Evolutionary conservation across 352 stramenopile genomes (phyloP).

Genomic region (Globisporangium heterothallicum): DNA sequence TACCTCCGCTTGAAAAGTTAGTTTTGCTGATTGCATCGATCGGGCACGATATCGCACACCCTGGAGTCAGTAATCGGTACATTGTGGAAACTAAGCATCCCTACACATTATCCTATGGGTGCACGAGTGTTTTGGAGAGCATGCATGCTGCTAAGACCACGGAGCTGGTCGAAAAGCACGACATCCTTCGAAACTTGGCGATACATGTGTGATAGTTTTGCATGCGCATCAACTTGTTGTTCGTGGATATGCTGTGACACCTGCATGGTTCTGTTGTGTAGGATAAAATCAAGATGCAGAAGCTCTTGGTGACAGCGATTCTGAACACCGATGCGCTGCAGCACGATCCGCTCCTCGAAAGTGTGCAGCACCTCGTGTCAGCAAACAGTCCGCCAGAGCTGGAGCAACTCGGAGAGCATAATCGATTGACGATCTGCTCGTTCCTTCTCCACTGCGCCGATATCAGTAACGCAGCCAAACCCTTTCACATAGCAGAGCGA

Average conservation of each 20-base stretch:
- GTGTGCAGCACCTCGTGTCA: slow-evolving; percentile 4
- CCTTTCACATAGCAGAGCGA: slow-evolving; percentile 15
- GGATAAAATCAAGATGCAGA: slow-evolving; percentile 15
- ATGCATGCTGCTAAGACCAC: slow-evolving; percentile 27
- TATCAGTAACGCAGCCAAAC: slow-evolving; percentile 24
- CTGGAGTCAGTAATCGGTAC: slow-evolving; percentile 24
- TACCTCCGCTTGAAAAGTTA: slow-evolving; percentile 17
- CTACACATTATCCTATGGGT: slow-evolving; percentile 12
- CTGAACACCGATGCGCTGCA: slow-evolving; percentile 18
- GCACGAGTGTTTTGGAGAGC: slow-evolving; percentile 18
- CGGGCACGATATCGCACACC: slow-evolving; percentile 24
- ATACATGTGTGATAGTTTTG: slow-evolving; percentile 1
- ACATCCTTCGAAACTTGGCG: slow-evolving; percentile 12
- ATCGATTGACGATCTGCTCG: slow-evolving; percentile 10
- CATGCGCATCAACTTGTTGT: background rate
- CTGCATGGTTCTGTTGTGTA: background rate
- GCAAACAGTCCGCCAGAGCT: background rate
- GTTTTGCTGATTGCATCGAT: slow-evolving; percentile 19
- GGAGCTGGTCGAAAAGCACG: slow-evolving; percentile 11
- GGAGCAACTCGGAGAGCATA: slow-evolving; percentile 6
- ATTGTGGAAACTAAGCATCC: slow-evolving; percentile 17
- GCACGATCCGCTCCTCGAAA: slow-evolving; percentile 16
- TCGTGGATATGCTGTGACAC: background rate
- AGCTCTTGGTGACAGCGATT: slow-evolving; percentile 22
- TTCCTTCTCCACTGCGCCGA: slow-evolving; percentile 31